Conservation (phyloP, 164 flowering plant genomes). For the Nymphaea colorata region DNA sequence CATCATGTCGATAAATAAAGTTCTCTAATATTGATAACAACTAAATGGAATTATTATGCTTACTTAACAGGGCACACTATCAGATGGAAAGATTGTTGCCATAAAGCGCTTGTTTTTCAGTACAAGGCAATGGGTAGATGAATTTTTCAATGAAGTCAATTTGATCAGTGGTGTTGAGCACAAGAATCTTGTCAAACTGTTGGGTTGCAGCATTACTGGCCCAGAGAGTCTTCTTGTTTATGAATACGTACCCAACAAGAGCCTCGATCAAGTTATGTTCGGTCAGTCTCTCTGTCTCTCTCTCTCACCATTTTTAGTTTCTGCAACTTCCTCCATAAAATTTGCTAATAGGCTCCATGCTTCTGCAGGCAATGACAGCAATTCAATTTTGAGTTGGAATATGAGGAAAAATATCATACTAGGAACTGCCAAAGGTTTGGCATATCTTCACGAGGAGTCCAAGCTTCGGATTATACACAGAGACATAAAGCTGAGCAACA, state of each 20-base stretch:
- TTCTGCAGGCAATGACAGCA: conserved; percentile 21
- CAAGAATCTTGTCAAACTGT: conserved; percentile 38
- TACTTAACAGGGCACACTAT: conserved; percentile 23
- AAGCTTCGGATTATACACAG: conserved; percentile 57
- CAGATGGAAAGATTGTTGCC: conserved; percentile 34
- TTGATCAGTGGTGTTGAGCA: conserved; percentile 36
- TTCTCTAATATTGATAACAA: not conserved
- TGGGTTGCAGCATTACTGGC: conserved; percentile 51
- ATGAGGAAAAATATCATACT: conserved; percentile 35
- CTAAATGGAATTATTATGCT: not conserved
- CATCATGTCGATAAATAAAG: not conserved
- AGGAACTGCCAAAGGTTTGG: conserved; percentile 61
- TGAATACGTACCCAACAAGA: conserved; percentile 38
- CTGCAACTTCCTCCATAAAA: not conserved
- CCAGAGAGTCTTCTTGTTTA: conserved; percentile 50
- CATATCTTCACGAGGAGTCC: conserved; percentile 63
- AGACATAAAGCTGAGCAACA: conserved; percentile 60
- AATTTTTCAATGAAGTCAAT: conserved; percentile 49
- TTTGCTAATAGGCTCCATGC: not conserved
- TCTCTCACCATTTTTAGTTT: not conserved
- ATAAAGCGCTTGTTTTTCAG: conserved; percentile 40
- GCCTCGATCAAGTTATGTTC: conserved; percentile 39
- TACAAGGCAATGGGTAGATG: conserved; percentile 40
- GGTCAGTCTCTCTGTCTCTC: conserved; percentile 15
- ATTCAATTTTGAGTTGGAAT: conserved; percentile 32